Conservation (phyloP, 2,329 filamentous ascomycete species). For the Aspergillus viridinutans region DNA sequence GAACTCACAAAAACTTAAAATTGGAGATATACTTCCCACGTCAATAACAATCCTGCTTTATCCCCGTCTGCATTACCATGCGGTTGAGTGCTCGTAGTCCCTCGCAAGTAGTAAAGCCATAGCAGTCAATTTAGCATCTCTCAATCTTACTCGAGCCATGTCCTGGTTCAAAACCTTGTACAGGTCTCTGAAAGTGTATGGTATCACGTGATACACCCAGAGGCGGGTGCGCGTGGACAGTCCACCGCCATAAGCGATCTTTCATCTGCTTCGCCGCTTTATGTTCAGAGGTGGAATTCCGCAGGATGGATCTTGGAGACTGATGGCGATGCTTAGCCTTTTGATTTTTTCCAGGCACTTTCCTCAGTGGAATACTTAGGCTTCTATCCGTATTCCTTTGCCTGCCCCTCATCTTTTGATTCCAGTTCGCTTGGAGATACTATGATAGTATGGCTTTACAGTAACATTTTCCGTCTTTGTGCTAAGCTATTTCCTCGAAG, state of each 20-base stretch:
- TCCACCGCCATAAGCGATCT: neutral
- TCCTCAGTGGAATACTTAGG: neutral
- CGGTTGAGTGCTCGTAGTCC: neutral
- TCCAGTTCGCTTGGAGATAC: neutral
- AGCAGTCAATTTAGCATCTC: neutral
- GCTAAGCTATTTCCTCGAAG: neutral
- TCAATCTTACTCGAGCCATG: neutral
- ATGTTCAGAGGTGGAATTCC: neutral
- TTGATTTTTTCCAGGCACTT: neutral
- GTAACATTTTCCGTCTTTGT: neutral
- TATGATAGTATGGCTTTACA: neutral
- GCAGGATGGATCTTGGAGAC: neutral
- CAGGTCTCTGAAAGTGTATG: neutral
- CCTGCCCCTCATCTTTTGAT: neutral
- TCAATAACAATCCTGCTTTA: neutral
- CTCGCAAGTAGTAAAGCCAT: neutral
- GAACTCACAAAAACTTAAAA: neutral
- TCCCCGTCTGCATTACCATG: neutral
- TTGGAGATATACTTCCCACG: neutral
- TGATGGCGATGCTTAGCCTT: neutral
- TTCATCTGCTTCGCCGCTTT: neutral
- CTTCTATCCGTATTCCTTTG: neutral
- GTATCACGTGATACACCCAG: neutral
- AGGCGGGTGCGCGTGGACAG: neutral
- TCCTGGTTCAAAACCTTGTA: neutral